Evolutionary conservation across 1,284 basidiomycete species (phyloP), one percentile per base, ranked within the genome.

Genomic region (Apiotrichum domesticum): DNA sequence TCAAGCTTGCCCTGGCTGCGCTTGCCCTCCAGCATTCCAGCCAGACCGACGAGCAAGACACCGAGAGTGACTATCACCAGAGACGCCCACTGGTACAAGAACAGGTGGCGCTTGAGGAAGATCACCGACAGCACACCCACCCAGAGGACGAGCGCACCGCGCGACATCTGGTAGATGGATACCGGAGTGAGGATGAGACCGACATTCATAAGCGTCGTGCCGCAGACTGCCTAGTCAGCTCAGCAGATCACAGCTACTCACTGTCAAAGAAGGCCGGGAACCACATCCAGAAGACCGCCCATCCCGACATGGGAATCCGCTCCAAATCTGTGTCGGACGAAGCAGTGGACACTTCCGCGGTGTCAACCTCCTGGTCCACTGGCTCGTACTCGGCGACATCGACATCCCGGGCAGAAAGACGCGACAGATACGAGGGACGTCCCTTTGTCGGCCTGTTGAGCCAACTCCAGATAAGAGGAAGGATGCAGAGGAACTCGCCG

Each of bases 121-220:
- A 94, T 76, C 68, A 98, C 93, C 54, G 87, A 90, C 64, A 98
- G 84, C 55, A 92, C 75, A 41, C 93, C 96, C 62, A 99, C 96
- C 79, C 96, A 98, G 52, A 99, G 84, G 52, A 98, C 95, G 56
- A 98, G 85, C 11, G 94, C 90, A 44, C 96, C 96, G 62, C 96
- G 85, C 43, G 89, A 91, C 95, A 98, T 98, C 79, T 95, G 95
- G 80, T 90, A 98, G 68, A 98, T 92, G 52, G 92, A 96, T 45
- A 98, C 95, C 32, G 94, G 94, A 1, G 91, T 95, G 75, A 95
- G 91, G 49, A 98, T 83, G 52, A 98, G 82, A 56, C 93, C 94
- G 66, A 94, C 81, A 69, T 96, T 96, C 94, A 97, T 97, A 66
- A 94, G 81, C 83, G 91, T 74, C 14, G 70, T 73, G 3, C 72